Base-by-base conservation (phyloP, 306 rosid genomes). In the Morella rubra region DNA sequence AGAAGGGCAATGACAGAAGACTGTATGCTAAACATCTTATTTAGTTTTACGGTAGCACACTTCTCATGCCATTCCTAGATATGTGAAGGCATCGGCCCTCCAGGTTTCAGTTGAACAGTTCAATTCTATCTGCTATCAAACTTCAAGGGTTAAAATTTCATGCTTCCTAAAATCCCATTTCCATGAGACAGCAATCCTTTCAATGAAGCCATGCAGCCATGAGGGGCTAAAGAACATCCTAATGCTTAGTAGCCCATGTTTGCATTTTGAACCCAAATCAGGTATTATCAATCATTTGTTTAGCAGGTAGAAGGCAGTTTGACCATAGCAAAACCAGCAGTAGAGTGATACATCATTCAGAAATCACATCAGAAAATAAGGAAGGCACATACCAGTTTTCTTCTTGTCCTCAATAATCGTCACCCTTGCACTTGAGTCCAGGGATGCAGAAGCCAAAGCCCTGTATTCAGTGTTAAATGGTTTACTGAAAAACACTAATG, bases 391-490 rank as follows among this genome's bases (percentile, higher is more conserved):
- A 95, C 99, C 95, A 6, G 73, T 88, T 75, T 82, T 84, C 84
- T 81, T 70, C 83, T 77, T 86, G 66, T 88, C 92, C 81, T 87
- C 86, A 55, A 92, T 81, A 65, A 81, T 41, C 40, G 96, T 87
- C 73, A 92, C 93, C 85, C 93, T 88, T 14, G 85, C 96, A 86
- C 96, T 89, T 46, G 97, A 90, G 79, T 92, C 99, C 91, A 89
- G 51, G 46, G 99, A 95, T 60, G 88, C 89, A 59, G 99, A 92
- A 74, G 93, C 97, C 88, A 95, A 78, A 66, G 85, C 86, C 88
- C 97, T 95, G 83, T 10, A 84, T 55, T 81, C 50, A 78, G 47
- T 72, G 83, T 52, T 32, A 53, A 18, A 81, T 60, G 50, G n/a
- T 65, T 85, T 54, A 79, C 58, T 12, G 58, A 42, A 61, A 73